Percentiles rank a stretch among this genome's conserved stretches.
Evolutionary conservation across 2,329 filamentous ascomycete genomes (phyloP).

Genomic region (Rutstroemia sydowiana): DNA sequence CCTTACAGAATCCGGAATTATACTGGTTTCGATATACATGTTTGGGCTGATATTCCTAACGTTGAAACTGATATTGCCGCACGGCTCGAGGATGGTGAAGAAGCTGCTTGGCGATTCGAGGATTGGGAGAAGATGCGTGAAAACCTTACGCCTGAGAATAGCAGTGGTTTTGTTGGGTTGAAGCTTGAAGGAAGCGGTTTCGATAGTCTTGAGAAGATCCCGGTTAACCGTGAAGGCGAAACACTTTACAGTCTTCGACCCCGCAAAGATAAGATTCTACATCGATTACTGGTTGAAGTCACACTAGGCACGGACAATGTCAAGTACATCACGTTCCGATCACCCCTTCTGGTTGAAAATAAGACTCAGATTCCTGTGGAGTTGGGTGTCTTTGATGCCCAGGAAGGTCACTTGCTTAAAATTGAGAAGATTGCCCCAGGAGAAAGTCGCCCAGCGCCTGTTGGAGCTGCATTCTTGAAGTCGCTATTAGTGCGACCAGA

Average conservation of each 20-base stretch:
- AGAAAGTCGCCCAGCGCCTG: slow-evolving; percentile 80
- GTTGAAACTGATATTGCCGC: slow-evolving; percentile 65
- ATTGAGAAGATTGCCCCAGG: slow-evolving; percentile 97
- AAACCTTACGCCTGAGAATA: slow-evolving; percentile 77
- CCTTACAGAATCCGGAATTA: slow-evolving; percentile 93
- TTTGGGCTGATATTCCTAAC: slow-evolving; percentile 67
- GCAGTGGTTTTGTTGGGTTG: slow-evolving; percentile 70
- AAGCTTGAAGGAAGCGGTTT: slow-evolving; percentile 91
- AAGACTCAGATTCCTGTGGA: slow-evolving; percentile 95
- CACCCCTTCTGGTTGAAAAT: slow-evolving; percentile 87
- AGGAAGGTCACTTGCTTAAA: slow-evolving; percentile 85
- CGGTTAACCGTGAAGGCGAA: slow-evolving; percentile 91
- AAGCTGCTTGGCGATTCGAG: slow-evolving; percentile 93
- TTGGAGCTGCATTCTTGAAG: slow-evolving; percentile 87
- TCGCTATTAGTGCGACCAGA: slow-evolving; percentile 83
- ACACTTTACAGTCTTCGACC: slow-evolving; percentile 83
- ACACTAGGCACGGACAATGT: slow-evolving; percentile 89
- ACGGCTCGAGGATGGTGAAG: slow-evolving; percentile 79
- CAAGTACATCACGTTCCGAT: slow-evolving; percentile 94
- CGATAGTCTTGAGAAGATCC: slow-evolving; percentile 79
- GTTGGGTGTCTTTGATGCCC: slow-evolving; percentile 79
- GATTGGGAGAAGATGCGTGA: slow-evolving; percentile 96
- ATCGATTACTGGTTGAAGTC: slow-evolving; percentile 87
- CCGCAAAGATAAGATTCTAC: slow-evolving; percentile 74
- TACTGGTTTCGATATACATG: slow-evolving; percentile 81